phyloP scores from a whole-genome alignment of 2,329 filamentous ascomycete genomes.

The Cercospora sesami region DNA sequence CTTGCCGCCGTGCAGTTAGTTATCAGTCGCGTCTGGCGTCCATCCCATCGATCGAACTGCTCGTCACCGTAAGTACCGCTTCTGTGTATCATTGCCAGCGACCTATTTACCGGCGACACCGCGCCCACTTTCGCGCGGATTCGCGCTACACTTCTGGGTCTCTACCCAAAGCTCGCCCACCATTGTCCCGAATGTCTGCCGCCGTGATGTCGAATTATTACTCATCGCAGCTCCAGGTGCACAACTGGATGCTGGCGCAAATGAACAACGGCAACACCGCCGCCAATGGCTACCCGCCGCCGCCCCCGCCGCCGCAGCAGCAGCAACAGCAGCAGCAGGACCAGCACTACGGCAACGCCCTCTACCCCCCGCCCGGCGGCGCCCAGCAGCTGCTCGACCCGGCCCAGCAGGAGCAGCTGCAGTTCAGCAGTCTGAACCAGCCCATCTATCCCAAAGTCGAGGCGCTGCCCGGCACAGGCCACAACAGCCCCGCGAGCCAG shows the following conservation, averaged over 20 bases:
- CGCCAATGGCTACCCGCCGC: conserved; percentile 28
- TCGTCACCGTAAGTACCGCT: conserved; percentile 31
- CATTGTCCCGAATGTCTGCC: conserved; percentile 36
- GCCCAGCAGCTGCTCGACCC: conserved; percentile 38
- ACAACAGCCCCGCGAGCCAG: conserved; percentile 32
- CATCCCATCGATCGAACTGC: conserved; percentile 23
- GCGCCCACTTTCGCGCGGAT: conserved; percentile 30
- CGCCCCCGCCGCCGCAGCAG: conserved; percentile 37
- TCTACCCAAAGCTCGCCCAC: conserved; percentile 17
- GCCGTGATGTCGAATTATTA: conserved; percentile 38
- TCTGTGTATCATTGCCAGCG: conserved; percentile 19
- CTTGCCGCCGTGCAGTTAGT: conserved; percentile 31
- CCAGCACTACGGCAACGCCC: conserved; percentile 39
- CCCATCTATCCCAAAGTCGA: conserved; percentile 41
- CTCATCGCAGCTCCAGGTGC: conserved; percentile 38
- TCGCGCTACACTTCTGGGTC: conserved; percentile 28
- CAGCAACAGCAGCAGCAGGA: conserved; percentile 32
- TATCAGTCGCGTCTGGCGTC: conserved; percentile 28
- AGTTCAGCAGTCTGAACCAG: conserved; percentile 39
- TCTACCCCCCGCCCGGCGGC: conserved; percentile 36
- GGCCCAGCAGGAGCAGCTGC: conserved; percentile 37
- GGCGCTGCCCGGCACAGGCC: conserved; percentile 27
- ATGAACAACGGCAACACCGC: conserved; percentile 41
- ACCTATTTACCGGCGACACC: conserved; percentile 30
- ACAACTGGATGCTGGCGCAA: conserved; percentile 39